Evolutionary conservation across 805 yeast genomes (phyloP), one percentile per base, ranked within the genome.

Genomic region (Candida nitratophila): DNA sequence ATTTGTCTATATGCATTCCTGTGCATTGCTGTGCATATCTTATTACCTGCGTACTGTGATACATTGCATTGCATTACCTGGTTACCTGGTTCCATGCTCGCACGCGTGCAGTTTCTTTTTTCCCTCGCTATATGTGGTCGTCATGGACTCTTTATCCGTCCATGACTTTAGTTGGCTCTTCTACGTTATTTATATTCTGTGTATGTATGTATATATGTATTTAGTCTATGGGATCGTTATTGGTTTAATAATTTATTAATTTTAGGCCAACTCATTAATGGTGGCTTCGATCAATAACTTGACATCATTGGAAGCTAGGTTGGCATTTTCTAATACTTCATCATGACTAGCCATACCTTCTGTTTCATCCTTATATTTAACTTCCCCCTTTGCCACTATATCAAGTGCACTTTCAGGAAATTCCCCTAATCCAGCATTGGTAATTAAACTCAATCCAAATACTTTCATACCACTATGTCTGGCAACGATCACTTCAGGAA

Each of bases 401-500:
- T 76, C 85, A 39, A 76, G 63, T 0, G 83, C 88, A 57, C 82
- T 74, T 7, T 83, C 79, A 10, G 93, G 87, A 44, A 76, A 73
- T 24, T 75, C 83, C 22, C 74, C 74, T 7, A 89, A 85, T 32
- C 87, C 89, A 1, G 77, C 81, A 58, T 91, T 91, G 19, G 98
- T 91, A 53, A 91, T 83, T 48, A 93, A 71, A 50, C 93, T 83
- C 36, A 91, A 62, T 0, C 97, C 98, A 49, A 91, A 67, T 5
- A 89, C 96, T 50, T 70, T 74, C 67, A 93, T 64, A 1, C 90
- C 95, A 47, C 81, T 75, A 61, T 93, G 98, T 60, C 96, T 80
- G 2, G 96, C 98, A 17, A 88, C 83, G 48, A 88, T 79, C 2
- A 88, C 96, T 64, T 91, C 99, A 0, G 99, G 97, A 30, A 91